A percentile compares a stretch with the other conserved stretches of the same genome.
Evolutionary conservation across 2,329 filamentous ascomycete genomes (phyloP).

Genomic region (Davidsoniella virescens): DNA sequence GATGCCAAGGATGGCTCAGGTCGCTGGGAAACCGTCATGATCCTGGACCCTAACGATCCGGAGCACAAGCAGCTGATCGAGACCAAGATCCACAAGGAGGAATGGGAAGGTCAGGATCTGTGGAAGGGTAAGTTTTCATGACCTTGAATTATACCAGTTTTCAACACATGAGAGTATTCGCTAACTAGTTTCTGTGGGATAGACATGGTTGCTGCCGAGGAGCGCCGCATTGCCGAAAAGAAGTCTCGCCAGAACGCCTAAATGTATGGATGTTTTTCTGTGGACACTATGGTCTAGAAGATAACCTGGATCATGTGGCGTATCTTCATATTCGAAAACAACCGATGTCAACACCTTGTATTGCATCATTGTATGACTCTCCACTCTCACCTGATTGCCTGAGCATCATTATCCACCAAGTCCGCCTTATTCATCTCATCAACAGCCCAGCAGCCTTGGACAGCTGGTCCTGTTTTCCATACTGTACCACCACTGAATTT

Average conservation of each 20-base stretch:
- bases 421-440: no score
- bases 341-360: no score
- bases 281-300: not conserved
- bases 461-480: no score
- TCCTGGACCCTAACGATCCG: conserved; percentile 66
- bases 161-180: not conserved
- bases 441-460: no score
- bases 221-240: conserved; percentile 37
- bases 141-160: not conserved
- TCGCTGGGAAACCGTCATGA: conserved; percentile 71
- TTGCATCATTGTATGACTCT: no score
- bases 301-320: no score
- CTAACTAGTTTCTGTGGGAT: conserved; percentile 6
- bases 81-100: conserved; percentile 75
- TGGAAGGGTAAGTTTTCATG: conserved; percentile 59
- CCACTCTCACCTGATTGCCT: no score
- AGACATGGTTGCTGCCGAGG: conserved; percentile 76
- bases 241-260: conserved; percentile 15
- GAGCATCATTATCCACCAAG: no score
- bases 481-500: no score
- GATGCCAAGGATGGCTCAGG: conserved; percentile 64
- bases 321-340: no score
- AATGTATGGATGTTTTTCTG: not conserved
- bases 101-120: conserved; percentile 76
- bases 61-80: conserved; percentile 70